Evolutionary conservation across 306 rosid genomes (phyloP).

Genomic region (Dalbergia cultrata): DNA sequence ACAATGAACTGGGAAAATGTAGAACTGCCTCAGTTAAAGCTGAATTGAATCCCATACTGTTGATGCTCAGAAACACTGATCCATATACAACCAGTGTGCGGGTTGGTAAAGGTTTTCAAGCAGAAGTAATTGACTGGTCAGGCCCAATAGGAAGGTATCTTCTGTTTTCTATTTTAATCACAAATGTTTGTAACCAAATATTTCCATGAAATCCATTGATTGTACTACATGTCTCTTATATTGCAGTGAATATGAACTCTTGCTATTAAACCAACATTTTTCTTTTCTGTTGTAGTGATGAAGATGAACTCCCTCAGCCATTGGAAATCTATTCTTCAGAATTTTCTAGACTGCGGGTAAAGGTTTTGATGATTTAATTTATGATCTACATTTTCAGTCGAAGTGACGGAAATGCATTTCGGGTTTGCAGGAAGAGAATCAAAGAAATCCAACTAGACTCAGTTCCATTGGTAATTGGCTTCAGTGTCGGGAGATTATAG

Average conservation of each 20-base stretch:
- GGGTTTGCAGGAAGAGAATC: constrained; percentile 61
- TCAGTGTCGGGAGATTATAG: constrained; percentile 76
- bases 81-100: constrained; percentile 69
- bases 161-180: constrained; percentile 41
- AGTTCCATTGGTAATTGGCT: constrained; percentile 85
- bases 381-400: constrained; percentile 39
- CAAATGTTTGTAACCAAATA: constrained; percentile 28
- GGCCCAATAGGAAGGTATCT: constrained; percentile 73
- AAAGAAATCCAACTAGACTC: constrained; percentile 49
- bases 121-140: constrained; percentile 81
- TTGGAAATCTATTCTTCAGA: constrained; percentile 60
- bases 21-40: constrained; percentile 58
- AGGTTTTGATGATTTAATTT: constrained; percentile 32
- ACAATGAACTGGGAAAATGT: constrained; percentile 54
- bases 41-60: constrained; percentile 61
- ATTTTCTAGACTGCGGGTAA: constrained; percentile 61
- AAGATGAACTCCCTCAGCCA: constrained; percentile 59
- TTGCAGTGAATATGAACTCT: constrained; percentile 16
- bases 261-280: constrained; percentile 33
- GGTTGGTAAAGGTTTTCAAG: constrained; percentile 97
- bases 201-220: constrained; percentile 21
- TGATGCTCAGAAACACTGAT: constrained; percentile 71
- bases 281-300: constrained; percentile 64
- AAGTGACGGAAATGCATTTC: constrained; percentile 46
- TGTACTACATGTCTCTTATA: constrained; percentile 18